Evolutionary conservation across 352 stramenopile genomes (phyloP), one percentile per base, ranked within the genome.

Genomic region (Phytophthora vignae): DNA sequence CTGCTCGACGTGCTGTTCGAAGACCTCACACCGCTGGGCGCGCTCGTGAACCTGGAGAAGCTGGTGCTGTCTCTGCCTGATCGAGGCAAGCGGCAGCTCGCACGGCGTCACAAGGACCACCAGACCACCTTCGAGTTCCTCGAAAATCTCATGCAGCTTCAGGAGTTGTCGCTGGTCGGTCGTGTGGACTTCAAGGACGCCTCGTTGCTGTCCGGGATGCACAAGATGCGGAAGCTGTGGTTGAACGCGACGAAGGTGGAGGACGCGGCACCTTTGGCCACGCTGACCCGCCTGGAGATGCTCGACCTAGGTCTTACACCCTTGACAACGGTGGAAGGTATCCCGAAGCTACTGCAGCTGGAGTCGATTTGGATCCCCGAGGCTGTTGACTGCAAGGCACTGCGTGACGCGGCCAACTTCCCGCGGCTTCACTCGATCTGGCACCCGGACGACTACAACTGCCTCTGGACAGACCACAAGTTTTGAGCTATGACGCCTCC

Each of bases 381-480:
- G 60, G 65, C 74, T 5, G 71, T 76, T 0, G 68, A 86, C 46
- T 91, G 84, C 66, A 60, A 66, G 1, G 49, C 67, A 19, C 76
- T 91, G 38, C 84, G 85, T 46, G 68, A 81, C 55, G 65, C 25
- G 25, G 4, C 25, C 25, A 29, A 29, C 25, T 29, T 29, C 25
- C 25, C 25, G 25, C 25, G 25, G 25, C 74, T 91, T 15, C 74
- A 76, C 19, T 60, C 76, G 17, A 83, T 91, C 61, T 29, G 84
- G 84, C 84, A 91, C 46, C 73, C 82, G 15, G 77, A 91, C 38
- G 77, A 82, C 53, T 89, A 86, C 78, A 91, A 88, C 60, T 91
- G 82, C 42, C 76, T 91, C 6, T 89, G 80, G 82, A 90, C 73
- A 52, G 76, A 81, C 64, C 83, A 90, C 69, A 76, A 75, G n/a